Base-by-base conservation (phyloP, 2,329 filamentous ascomycete species). In the Penicillium psychrosexuale region DNA sequence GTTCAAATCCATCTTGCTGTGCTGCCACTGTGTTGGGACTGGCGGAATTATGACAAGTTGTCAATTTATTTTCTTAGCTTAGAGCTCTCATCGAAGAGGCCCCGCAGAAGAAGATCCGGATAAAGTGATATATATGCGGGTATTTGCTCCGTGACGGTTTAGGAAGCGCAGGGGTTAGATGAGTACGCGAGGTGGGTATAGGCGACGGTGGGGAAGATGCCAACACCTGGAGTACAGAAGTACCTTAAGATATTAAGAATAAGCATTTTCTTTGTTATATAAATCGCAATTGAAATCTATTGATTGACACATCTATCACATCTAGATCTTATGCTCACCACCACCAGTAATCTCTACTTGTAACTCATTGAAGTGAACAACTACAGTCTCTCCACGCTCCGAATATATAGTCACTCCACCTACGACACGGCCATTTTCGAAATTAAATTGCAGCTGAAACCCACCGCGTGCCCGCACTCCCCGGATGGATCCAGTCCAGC, bases 381-480 rank as follows among this genome's bases (percentile, higher is more conserved):
- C 43, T n/a, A 49, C 53, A 30, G 43, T 55, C 46, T 55, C 47
- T 19, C 54, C 63, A 31, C 53, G 36, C 3, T 56, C 34, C 11
- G 65, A 66, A 15, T 38, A 42, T 7, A 66, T 47, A 22, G 34
- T 44, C 11, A 67, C 59, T 6, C 43, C 44, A 19, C 50, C 60
- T 24, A 59, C 37, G 24, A 66, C 45, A 60, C 61, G 54, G 13
- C 64, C 64, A 38, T 71, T 60, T 45, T 68, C 57, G 70, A 74
- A 77, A 36, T 59, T 56, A 49, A 77, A 75, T n/a, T 68, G 67
- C 42, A 77, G 44, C 37, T 69, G 62, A 56, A 72, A 74, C 1
- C 70, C 71, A 60, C 74, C 65, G 19, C 72, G 65, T 12, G 70
- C 72, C 28, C 69, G 63, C 17, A 75, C 65, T 11, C 71, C 70